Evolutionary conservation across 768 basidiomycete species (phyloP).

Genomic region (Rossbeevera mucosa): DNA sequence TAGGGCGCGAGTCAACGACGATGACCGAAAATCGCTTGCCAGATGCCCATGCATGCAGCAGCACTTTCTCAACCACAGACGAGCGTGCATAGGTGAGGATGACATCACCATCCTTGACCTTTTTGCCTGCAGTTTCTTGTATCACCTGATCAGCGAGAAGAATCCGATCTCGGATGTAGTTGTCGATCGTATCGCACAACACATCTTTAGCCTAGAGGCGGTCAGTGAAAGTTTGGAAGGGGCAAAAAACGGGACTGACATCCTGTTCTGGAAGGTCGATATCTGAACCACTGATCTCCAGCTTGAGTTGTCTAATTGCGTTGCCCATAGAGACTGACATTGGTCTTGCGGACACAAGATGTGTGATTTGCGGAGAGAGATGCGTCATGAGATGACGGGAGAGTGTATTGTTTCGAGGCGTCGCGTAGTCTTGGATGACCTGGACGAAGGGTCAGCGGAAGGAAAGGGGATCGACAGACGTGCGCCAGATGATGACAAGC

Average conservation of each 20-base stretch:
- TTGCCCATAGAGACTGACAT: constrained; percentile 95
- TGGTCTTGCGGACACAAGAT: constrained; percentile 81
- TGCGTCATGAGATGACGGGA: constrained; percentile 89
- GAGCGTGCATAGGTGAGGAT: constrained; percentile 96
- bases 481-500: neutral
- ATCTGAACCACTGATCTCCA: constrained; percentile 89
- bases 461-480: neutral
- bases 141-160: constrained; percentile 92
- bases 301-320: constrained; percentile 88
- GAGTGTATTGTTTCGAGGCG: constrained; percentile 81
- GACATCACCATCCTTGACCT: constrained; percentile 92
- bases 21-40: constrained; percentile 85
- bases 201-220: constrained; percentile 73
- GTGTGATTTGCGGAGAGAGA: constrained; percentile 88
- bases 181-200: constrained; percentile 81
- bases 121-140: constrained; percentile 79
- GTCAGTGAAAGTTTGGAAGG: neutral
- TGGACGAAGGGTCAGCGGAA: constrained; percentile 27
- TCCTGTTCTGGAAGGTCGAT: constrained; percentile 95
- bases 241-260: constrained; percentile 41
- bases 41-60: constrained; percentile 69
- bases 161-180: constrained; percentile 92
- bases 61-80: constrained; percentile 87
- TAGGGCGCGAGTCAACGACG: constrained; percentile 90
- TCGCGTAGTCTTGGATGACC: constrained; percentile 89